A percentile compares a stretch with the other conserved stretches of the same genome.
phyloP scores from a whole-genome alignment of 345 rosid species.

The Trapa bicornis region DNA sequence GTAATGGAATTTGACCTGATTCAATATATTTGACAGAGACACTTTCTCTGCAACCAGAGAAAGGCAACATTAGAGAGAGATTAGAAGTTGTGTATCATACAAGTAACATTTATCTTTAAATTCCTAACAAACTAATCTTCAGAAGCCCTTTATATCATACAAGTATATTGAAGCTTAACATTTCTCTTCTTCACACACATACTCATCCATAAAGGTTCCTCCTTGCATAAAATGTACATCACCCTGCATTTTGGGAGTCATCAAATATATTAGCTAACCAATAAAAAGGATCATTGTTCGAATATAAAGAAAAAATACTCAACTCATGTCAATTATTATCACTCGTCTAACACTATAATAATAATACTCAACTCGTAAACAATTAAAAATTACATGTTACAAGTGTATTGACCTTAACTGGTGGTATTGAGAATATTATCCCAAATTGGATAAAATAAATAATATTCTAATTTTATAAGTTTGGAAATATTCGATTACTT shows the following conservation, averaged over 20 bases:
- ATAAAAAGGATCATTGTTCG: not conserved
- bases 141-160: conserved; percentile 24
- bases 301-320: too few species aligned
- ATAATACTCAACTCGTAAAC: too few species aligned
- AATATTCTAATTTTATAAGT: too few species aligned
- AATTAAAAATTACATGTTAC: not conserved
- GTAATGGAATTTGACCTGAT: conserved; percentile 22
- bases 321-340: too few species aligned
- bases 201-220: conserved; percentile 91
- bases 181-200: conserved; percentile 40
- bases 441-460: too few species aligned
- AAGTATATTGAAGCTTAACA: conserved; percentile 44
- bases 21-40: conserved; percentile 30
- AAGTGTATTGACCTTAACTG: not conserved
- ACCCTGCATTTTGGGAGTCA: conserved; percentile 31
- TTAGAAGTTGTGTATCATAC: not conserved
- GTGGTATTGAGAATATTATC: too few species aligned
- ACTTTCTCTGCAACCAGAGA: conserved; percentile 41
- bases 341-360: too few species aligned
- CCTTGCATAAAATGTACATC: conserved; percentile 74
- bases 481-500: too few species aligned
- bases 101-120: not conserved
- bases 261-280: not conserved
- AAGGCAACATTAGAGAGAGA: not conserved
- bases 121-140: not conserved